phyloP scores from a whole-genome alignment of 2,329 filamentous ascomycete species.

The Pezicula radicicola region DNA sequence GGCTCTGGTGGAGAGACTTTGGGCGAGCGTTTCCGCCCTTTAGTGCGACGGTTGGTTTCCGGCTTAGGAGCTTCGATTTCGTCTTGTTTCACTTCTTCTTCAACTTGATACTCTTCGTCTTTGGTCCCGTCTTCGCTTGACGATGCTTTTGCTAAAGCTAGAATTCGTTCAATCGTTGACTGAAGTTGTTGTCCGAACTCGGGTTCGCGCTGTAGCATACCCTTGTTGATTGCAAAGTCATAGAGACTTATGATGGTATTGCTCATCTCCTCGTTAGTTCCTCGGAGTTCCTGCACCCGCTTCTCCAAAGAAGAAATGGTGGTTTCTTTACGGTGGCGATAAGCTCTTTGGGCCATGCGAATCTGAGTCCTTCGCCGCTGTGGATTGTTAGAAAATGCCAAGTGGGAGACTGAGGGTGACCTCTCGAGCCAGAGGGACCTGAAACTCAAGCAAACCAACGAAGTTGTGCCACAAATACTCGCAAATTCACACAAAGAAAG shows the following conservation, averaged over 20 bases:
- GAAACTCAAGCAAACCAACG: too few species aligned
- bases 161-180: conserved; percentile 54
- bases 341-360: conserved; percentile 79
- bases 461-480: too few species aligned
- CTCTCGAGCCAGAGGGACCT: too few species aligned
- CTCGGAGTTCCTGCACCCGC: conserved; percentile 66
- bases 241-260: conserved; percentile 66
- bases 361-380: conserved; percentile 84
- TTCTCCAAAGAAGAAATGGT: conserved; percentile 72
- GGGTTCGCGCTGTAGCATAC: conserved; percentile 54
- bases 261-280: conserved; percentile 71
- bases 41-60: not conserved
- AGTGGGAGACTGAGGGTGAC: not conserved
- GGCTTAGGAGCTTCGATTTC: not conserved
- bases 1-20: not conserved
- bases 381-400: conserved; percentile 10
- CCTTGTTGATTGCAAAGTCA: conserved; percentile 54
- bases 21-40: not conserved
- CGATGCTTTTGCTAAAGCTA: conserved; percentile 48
- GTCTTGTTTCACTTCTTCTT: conserved; percentile 4
- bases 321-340: conserved; percentile 79
- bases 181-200: conserved; percentile 56
- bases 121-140: conserved; percentile 35
- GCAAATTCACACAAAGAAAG: too few species aligned
- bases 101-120: conserved; percentile 17